Evolutionary conservation across 2,329 filamentous ascomycete species (phyloP).

Genomic region (Aspergillus tamarii): DNA sequence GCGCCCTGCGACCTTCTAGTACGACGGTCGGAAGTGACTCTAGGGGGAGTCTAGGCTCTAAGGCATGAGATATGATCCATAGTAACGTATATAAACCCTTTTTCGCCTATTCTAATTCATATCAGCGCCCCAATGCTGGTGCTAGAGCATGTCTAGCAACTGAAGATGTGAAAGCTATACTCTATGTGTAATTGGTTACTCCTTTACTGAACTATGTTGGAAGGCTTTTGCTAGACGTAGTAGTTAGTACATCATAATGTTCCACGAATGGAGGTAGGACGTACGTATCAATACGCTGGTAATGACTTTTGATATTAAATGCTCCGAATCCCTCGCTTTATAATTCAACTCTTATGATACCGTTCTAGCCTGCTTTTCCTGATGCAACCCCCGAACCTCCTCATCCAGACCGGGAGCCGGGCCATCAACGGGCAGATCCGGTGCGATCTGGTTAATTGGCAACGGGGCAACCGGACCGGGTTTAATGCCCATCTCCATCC

Average conservation of each 20-base stretch:
- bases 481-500: slow-evolving; percentile 12
- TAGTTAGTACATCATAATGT: neutral
- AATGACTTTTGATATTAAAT: neutral
- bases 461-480: slow-evolving; percentile 20
- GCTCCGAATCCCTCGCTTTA: too few species aligned
- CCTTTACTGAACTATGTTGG: neutral
- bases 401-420: slow-evolving; percentile 15
- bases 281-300: neutral
- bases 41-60: neutral
- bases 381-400: slow-evolving; percentile 19
- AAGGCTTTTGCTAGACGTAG: neutral
- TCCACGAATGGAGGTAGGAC: neutral
- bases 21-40: too few species aligned
- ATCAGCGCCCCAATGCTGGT: neutral
- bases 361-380: neutral
- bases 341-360: neutral
- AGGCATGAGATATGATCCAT: neutral
- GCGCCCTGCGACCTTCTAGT: too few species aligned
- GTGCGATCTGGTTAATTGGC: slow-evolving; percentile 20
- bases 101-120: too few species aligned
- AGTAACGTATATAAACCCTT: neutral
- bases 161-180: neutral
- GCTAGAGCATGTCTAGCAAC: neutral
- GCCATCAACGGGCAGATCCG: slow-evolving; percentile 13
- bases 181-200: neutral